Evolutionary conservation across 352 stramenopile species (phyloP), one percentile per base, ranked within the genome.

Genomic region (Globisporangium rhizosaccharum): DNA sequence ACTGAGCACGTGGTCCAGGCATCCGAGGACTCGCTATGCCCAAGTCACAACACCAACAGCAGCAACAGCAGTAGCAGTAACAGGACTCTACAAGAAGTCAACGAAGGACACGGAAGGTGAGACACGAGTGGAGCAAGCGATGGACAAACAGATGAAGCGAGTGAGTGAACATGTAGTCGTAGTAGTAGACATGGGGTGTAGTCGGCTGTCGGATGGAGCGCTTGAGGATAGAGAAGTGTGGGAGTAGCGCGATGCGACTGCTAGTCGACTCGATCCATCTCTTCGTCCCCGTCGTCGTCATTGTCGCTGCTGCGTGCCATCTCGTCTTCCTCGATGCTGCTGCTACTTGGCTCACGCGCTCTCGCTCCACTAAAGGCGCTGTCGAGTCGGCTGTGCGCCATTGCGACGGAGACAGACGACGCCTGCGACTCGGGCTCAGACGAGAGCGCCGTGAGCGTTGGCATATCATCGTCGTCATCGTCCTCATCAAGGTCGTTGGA

Each of bases 221-320:
- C 10, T 9, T 9, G 9, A 47, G 2, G 14, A 20, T 20, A 0
- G 3, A 47, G 15, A 47, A 1, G 14, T 15, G 37, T 44, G 37
- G 37, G 5, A 9, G 37, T 12, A 17, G 11, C 11, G 11, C 37
- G 11, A 17, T 44, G 44, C 44, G 44, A 26, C 8, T 17, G 56
- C 37, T 57, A 91, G 55, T 91, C 82, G 37, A 91, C 67, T 58
- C 79, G 71, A 30, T 91, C 77, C 69, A 91, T 70, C 25, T 85
- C 81, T 62, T n/a, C n/a, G n/a, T n/a, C n/a, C n/a, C n/a, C n/a
- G n/a, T 88, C 79, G 63, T 86, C 78, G 9, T 11, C 33, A 7
- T 5, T 30, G 28, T 41, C 80, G 68, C 11, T 8, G 33, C 33
- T 39, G 33, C 33, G 33, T 11, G 44, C 71, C 67, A 90, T 68